Evolutionary conservation across 1,284 basidiomycete species (phyloP), one percentile per base, ranked within the genome.

Genomic region (Sporisorium exsertum): DNA sequence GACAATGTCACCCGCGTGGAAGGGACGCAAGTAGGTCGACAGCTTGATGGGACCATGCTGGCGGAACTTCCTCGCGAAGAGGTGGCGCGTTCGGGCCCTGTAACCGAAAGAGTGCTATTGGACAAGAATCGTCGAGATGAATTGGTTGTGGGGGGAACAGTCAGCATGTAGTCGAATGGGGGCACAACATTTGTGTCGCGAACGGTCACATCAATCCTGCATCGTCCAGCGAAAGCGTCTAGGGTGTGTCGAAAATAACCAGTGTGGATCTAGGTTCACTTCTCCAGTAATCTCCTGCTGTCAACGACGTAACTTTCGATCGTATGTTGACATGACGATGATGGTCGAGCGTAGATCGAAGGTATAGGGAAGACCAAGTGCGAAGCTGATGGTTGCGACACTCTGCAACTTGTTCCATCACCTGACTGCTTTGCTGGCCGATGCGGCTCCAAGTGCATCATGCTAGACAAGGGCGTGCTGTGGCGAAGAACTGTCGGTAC

Each of bases 1-100:
- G 84, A 99, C 96, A 86, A 99, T 97, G 88, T 99, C 96, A 80
- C 96, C 96, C 81, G 98, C 91, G 84, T 92, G 91, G 91, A 93
- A 99, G 88, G 91, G 91, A 86, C 92, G 90, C 86, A 99, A 89
- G 91, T 91, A 99, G 58, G 95, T 98, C 81, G 95, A 94, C 86
- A 98, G 81, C 87, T 93, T 93, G 79, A 96, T 90, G 84, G 91
- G 91, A 86, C 96, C 95, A 87, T 94, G 92, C 87, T 97, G 94
- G 95, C 86, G 80, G 78, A 81, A 81, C 60, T 80, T 77, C 61
- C 77, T 77, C 72, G 80, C 78, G 79, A 99, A 99, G 94, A 99
- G 97, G 90, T 97, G 89, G 91, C 96, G 95, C 91, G 96, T 98
- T 85, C 96, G 94, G 92, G 95, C 95, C 87, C 95, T 92, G 90